A percentile compares a stretch with the other conserved stretches of the same genome.
Evolutionary conservation across 2,329 filamentous ascomycete genomes (phyloP).

Genomic region (Aspergillus sp.): DNA sequence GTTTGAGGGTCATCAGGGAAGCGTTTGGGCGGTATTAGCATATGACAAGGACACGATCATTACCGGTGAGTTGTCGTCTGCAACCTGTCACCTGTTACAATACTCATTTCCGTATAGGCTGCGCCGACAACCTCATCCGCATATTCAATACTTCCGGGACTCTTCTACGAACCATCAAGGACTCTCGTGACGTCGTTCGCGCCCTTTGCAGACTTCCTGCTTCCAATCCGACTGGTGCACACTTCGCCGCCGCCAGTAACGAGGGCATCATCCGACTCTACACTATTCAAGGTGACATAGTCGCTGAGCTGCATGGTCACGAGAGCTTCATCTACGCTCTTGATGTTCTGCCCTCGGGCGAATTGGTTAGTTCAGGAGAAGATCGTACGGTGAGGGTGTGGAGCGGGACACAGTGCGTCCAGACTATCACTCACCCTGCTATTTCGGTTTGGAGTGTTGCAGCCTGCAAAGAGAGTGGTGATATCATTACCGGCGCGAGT

Average conservation of each 20-base stretch:
- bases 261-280: slow-evolving; percentile 86
- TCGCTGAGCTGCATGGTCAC: slow-evolving; percentile 79
- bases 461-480: slow-evolving; percentile 75
- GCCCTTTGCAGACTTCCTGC: slow-evolving; percentile 79
- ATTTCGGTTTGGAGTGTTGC: slow-evolving; percentile 95
- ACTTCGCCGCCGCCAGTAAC: slow-evolving; percentile 94
- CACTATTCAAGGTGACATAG: slow-evolving; percentile 72
- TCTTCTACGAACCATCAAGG: slow-evolving; percentile 62
- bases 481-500: slow-evolving; percentile 91
- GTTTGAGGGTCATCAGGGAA: slow-evolving; percentile 72
- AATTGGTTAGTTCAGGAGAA: slow-evolving; percentile 87
- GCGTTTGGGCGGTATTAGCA: slow-evolving; percentile 88
- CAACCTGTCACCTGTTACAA: not conserved
- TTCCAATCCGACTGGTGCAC: slow-evolving; percentile 74
- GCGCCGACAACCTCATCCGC: slow-evolving; percentile 84
- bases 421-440: slow-evolving; percentile 95
- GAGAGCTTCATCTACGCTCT: slow-evolving; percentile 94
- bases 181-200: slow-evolving; percentile 78
- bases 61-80: slow-evolving; percentile 52
- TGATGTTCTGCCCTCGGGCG: slow-evolving; percentile 72
- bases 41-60: slow-evolving; percentile 77
- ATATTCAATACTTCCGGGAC: slow-evolving; percentile 69
- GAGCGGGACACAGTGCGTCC: slow-evolving; percentile 76
- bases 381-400: slow-evolving; percentile 92
- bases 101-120: slow-evolving; percentile 51